Percentiles rank a stretch among this genome's conserved stretches.
Conservation (phyloP, 2,329 filamentous ascomycete genomes). For the Pseudonectria buxi region DNA sequence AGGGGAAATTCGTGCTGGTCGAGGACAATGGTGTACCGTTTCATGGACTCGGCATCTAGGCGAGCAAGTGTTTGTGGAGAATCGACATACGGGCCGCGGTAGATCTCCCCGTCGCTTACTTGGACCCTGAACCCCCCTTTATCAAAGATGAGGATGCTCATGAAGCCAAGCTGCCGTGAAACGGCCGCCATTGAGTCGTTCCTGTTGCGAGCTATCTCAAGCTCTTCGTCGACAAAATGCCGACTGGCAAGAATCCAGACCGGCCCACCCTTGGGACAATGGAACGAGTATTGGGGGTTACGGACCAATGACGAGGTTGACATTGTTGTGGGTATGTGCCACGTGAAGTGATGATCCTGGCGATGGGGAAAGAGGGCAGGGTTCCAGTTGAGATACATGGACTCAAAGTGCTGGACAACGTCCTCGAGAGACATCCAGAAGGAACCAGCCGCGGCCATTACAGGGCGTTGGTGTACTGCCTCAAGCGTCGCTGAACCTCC, state of each 20-base stretch:
- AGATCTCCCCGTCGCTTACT: slow-evolving; percentile 62
- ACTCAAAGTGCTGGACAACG: slow-evolving; percentile 87
- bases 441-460: slow-evolving; percentile 50
- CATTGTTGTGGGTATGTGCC: slow-evolving; percentile 54
- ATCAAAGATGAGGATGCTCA: slow-evolving; percentile 77
- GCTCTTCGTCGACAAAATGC: slow-evolving; percentile 70
- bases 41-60: slow-evolving; percentile 40
- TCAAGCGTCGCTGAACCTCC: slow-evolving; percentile 1
- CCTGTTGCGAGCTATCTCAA: slow-evolving; percentile 45
- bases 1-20: slow-evolving; percentile 73
- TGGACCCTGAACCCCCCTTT: slow-evolving; percentile 65
- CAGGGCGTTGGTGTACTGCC: slow-evolving; percentile 4
- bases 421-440: slow-evolving; percentile 93
- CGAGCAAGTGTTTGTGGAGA: slow-evolving; percentile 85
- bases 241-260: slow-evolving; percentile 83
- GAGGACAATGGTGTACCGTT: slow-evolving; percentile 55
- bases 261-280: slow-evolving; percentile 49
- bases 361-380: slow-evolving; percentile 72
- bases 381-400: slow-evolving; percentile 97
- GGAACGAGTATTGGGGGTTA: slow-evolving; percentile 67
- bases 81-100: slow-evolving; percentile 82
- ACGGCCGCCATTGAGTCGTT: slow-evolving; percentile 35
- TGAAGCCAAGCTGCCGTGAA: slow-evolving; percentile 64
- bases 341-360: slow-evolving; percentile 85
- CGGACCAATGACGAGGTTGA: slow-evolving; percentile 51